Conservation (phyloP, 2,329 filamentous ascomycete species). For the Paecilomyces variotii region DNA sequence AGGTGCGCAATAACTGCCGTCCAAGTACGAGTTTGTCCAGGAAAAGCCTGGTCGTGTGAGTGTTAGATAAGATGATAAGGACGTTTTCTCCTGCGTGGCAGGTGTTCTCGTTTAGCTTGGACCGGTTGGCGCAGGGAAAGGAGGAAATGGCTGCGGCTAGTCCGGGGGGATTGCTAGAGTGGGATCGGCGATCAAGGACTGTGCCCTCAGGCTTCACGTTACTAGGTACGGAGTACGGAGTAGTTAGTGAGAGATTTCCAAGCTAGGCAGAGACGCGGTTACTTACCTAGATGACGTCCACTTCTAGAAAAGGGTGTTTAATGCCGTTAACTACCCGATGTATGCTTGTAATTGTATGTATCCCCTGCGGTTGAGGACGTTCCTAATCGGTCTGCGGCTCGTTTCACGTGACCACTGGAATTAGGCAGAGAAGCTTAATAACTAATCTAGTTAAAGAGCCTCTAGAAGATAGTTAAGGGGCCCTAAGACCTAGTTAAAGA, state of each 20-base stretch:
- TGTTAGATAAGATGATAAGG: constrained; percentile 5
- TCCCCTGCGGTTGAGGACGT: too few species aligned
- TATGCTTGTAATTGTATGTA: too few species aligned
- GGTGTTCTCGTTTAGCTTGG: neutral
- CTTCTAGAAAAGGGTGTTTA: too few species aligned
- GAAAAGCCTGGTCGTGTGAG: neutral
- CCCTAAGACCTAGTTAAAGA: too few species aligned
- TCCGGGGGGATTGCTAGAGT: neutral
- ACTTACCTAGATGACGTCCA: too few species aligned
- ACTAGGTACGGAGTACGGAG: neutral
- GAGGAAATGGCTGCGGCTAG: neutral
- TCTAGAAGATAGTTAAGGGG: too few species aligned
- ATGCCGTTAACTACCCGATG: too few species aligned
- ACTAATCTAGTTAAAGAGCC: too few species aligned
- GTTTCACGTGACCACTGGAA: too few species aligned
- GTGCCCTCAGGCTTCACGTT: neutral
- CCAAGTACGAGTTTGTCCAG: neutral
- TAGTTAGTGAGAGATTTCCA: neutral
- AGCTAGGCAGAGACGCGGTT: neutral
- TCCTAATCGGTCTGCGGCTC: too few species aligned
- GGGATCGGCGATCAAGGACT: neutral
- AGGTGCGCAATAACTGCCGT: neutral
- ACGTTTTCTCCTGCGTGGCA: neutral
- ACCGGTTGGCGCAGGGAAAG: neutral
- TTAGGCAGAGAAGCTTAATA: too few species aligned